Conservation (phyloP, 768 basidiomycete species). For the Galerina sulciceps region DNA sequence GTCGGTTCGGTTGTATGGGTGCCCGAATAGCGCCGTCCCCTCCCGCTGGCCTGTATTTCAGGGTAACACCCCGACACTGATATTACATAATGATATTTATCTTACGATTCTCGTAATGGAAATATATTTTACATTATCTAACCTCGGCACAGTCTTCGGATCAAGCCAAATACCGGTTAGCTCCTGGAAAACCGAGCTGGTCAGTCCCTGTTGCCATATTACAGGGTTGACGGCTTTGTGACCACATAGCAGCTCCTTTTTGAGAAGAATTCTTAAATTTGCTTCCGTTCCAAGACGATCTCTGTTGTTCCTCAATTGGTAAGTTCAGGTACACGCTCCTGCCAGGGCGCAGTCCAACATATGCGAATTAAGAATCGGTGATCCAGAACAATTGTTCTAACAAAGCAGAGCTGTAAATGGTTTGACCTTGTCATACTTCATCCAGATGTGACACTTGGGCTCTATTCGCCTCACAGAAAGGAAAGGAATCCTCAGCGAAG, state of each 20-base stretch:
- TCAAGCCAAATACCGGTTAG: too few species aligned
- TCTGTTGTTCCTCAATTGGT: constrained; percentile 1
- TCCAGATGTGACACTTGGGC: background rate
- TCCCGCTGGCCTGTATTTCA: too few species aligned
- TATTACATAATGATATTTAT: too few species aligned
- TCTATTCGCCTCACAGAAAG: background rate
- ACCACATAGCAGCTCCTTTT: constrained; percentile 11
- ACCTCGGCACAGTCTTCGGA: too few species aligned
- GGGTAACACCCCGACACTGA: too few species aligned
- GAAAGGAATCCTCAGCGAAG: background rate
- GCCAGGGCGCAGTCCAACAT: background rate
- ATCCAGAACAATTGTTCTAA: background rate
- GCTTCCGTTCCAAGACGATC: constrained; percentile 18
- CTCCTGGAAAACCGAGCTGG: too few species aligned
- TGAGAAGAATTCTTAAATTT: constrained; percentile 17
- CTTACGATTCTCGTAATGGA: too few species aligned
- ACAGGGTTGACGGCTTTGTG: constrained; percentile 19
- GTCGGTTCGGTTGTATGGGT: too few species aligned
- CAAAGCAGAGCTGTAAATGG: too few species aligned
- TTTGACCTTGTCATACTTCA: background rate
- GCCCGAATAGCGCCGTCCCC: too few species aligned
- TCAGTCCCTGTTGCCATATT: too few species aligned
- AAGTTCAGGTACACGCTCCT: constrained; percentile 4
- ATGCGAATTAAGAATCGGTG: background rate
- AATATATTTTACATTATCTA: too few species aligned